These are phyloP conservation scores for Lasiodiplodia sp. DNA, from an alignment of 2,329 filamentous ascomycete genomes.

Conservation along the genomic window DNA sequence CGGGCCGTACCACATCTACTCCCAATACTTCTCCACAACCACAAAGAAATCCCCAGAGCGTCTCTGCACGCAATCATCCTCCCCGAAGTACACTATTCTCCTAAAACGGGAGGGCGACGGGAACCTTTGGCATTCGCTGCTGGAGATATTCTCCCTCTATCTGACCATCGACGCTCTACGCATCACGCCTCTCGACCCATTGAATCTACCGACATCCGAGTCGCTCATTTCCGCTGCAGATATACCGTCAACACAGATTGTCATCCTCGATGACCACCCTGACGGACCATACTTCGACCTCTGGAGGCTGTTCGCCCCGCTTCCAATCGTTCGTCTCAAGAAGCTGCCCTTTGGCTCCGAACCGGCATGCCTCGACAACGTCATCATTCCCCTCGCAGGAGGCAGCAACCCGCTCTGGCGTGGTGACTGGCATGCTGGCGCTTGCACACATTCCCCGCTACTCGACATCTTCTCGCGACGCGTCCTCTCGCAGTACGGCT, in stretches of 20 bases:
- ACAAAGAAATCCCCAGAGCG: neutral
- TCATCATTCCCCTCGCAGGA: constrained; percentile 53
- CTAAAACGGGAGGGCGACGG: neutral
- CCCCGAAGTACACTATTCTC: neutral
- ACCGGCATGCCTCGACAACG: constrained; percentile 24
- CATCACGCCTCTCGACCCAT: neutral
- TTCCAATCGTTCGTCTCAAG: no score
- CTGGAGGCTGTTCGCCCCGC: no score
- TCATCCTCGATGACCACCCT: no score
- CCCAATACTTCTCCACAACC: neutral
- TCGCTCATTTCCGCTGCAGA: neutral
- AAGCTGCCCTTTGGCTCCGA: no score
- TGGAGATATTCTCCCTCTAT: constrained; percentile 11
- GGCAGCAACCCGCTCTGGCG: constrained; percentile 54
- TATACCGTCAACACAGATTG: no score
- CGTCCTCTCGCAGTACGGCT: constrained; percentile 41
- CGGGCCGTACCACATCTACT: neutral
- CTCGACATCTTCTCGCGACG: constrained; percentile 46
- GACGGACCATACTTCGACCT: no score
- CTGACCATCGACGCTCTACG: constrained; percentile 16
- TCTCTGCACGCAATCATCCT: neutral
- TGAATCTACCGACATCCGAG: neutral
- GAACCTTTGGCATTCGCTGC: constrained; percentile 11
- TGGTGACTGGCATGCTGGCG: constrained; percentile 47
- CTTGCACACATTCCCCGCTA: constrained; percentile 39